Conservation (phyloP, 2,329 filamentous ascomycete genomes). For the Coleophoma crateriformis region DNA sequence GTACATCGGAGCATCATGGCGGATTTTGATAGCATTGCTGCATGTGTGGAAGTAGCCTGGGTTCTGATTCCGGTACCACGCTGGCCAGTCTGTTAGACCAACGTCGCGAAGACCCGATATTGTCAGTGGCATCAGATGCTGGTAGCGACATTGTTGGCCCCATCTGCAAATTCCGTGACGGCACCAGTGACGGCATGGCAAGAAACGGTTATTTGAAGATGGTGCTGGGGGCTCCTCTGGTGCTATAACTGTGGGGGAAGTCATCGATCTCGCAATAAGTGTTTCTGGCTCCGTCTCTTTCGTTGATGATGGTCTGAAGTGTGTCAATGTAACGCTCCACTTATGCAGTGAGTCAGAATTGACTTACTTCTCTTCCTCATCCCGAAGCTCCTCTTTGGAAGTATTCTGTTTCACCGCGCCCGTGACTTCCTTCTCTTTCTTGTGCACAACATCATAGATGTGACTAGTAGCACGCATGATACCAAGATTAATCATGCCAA, state of each 20-base stretch:
- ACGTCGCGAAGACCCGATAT: conserved; percentile 33
- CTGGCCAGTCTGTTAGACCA: conserved; percentile 35
- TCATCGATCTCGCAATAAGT: neutral
- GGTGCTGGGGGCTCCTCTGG: neutral
- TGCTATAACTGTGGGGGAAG: neutral
- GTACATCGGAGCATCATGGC: neutral
- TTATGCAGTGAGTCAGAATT: too few relatives aligned
- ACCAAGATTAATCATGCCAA: conserved; percentile 23
- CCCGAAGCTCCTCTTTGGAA: neutral
- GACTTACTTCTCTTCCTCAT: too few relatives aligned
- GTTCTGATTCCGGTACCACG: conserved; percentile 32
- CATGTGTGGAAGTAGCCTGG: conserved; percentile 15
- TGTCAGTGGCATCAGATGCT: conserved; percentile 42
- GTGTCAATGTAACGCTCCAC: neutral
- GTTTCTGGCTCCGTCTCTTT: neutral
- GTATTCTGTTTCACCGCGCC: neutral
- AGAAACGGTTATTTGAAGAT: conserved; percentile 1
- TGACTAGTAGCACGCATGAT: conserved; percentile 10
- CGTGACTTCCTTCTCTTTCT: neutral
- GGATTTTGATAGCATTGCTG: neutral
- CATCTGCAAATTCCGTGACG: conserved; percentile 40
- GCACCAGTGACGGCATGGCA: conserved; percentile 42
- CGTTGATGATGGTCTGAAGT: neutral
- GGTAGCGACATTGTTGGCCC: conserved; percentile 35
- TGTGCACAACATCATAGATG: conserved; percentile 11